Base-by-base conservation (phyloP, 768 basidiomycete species). In the Termitomyces heimii region DNA sequence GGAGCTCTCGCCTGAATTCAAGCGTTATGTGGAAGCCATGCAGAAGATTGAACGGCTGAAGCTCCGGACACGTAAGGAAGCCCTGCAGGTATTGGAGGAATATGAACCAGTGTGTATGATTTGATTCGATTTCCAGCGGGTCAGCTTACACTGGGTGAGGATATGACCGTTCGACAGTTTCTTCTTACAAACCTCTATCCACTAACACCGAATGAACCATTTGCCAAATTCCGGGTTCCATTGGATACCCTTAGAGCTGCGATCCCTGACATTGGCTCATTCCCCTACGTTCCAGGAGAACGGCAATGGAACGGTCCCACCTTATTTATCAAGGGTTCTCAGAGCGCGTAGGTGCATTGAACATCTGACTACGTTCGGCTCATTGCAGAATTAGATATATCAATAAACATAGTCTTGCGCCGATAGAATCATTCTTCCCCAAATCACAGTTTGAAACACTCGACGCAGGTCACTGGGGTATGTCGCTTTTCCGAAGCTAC, bases 401-500 rank as follows among this genome's bases (percentile, higher is more conserved):
- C 66, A 94, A 92, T 62, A 70, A 75, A n/a, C 75, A 82, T 52
- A 91, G 89, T 63, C 71, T 85, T 9, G 80, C 82, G 0, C 60
- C 79, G 5, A 79, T 84, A 43, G 67, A 82, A 60, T 66, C 74
- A 32, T 90, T 89, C 67, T 95, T 94, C 73, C 92, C 92, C 0
- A 73, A 76, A 39, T 80, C 82, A 76, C 63, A 63, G n/a, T 66
- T 93, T 5, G 79, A 83, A 62, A 77, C 69, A 28, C 70, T 94
- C 14, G 83, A 90, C 54, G 73, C 91, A 0, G 83, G 85, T 1
- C 93, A 95, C 70, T 95, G 93, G 93, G 86, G 88, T 89, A 66
- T 56, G 86, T 52, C 18, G 24, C 31, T 45, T 28, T 29, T 46
- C 54, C 29, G 4, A 12, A 9, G 34, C 20, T 35, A 37, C 34